Percentiles rank a stretch among this genome's conserved stretches.
phyloP scores from a whole-genome alignment of 2,329 filamentous ascomycete species.

The Trichophyton simii region DNA sequence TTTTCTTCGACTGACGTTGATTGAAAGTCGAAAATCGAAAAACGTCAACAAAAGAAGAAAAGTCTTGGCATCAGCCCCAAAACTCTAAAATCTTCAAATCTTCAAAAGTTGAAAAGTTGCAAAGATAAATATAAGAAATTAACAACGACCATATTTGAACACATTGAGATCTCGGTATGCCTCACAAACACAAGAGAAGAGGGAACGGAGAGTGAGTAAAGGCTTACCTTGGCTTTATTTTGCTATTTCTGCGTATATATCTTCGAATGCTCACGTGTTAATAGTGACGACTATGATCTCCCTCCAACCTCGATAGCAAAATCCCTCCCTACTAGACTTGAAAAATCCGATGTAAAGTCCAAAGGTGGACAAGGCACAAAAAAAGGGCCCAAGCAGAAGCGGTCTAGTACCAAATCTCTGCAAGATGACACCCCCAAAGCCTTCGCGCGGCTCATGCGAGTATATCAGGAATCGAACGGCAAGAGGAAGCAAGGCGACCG shows the following conservation, averaged over 20 bases:
- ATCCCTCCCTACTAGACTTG: slow-evolving; percentile 43
- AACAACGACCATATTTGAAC: background rate
- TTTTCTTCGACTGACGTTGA: background rate
- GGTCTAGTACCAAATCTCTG: slow-evolving; percentile 23
- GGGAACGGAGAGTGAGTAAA: slow-evolving; percentile 40
- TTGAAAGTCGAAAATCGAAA: background rate
- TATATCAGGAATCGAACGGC: slow-evolving; percentile 8
- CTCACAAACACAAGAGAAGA: slow-evolving; percentile 69
- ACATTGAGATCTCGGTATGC: slow-evolving; percentile 42
- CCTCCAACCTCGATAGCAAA: slow-evolving; percentile 49
- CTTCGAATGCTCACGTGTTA: slow-evolving; percentile 23
- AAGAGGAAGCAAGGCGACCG: background rate
- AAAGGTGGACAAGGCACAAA: slow-evolving; percentile 24
- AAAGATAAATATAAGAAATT: background rate
- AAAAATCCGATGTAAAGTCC: slow-evolving; percentile 22
- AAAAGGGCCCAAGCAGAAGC: slow-evolving; percentile 20
- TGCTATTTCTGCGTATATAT: slow-evolving; percentile 9
- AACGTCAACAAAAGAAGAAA: background rate
- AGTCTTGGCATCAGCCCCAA: background rate
- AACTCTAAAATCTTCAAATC: background rate
- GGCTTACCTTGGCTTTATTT: background rate
- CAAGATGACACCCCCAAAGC: slow-evolving; percentile 73
- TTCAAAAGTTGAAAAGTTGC: slow-evolving; percentile 8
- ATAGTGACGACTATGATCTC: slow-evolving; percentile 38
- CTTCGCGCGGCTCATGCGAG: slow-evolving; percentile 69